Base-by-base conservation (phyloP, 2,329 filamentous ascomycete species). In the Fusarium coicis region DNA sequence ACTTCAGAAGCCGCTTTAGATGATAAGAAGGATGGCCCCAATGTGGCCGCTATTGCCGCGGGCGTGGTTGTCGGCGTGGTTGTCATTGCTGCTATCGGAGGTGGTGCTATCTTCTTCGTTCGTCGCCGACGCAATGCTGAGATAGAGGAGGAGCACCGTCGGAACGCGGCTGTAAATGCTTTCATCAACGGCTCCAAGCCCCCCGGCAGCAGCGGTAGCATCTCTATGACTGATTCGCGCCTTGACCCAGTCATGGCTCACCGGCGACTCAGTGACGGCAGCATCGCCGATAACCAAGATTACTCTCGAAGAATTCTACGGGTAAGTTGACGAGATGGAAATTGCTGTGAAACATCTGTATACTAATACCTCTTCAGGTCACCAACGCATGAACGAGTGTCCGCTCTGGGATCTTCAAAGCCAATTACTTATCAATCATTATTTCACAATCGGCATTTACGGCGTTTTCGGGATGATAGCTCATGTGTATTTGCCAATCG, bases 261-360 rank as follows among this genome's bases (percentile, higher is more conserved):
- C 76, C 89, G 94, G 80, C 90, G 95, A 83, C 89, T 96, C 85
- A 98, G 96, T 84, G 94, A 96, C 79, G 96, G 96, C 76, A 98
- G 95, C 83, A 98, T 98, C 82, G 96, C 95, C 58, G 96, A 98
- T 82, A 97, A 98, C 84, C 91, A 97, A 84, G 96, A 98, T 82
- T 98, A 97, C 85, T 98, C 96, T 72, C 91, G 96, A 84, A 93
- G 93, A 84, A 98, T 98, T 83, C 89, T 98, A 80, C 93, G 97
- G 91, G 96, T 97, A 88, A 75, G 44, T 46, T 10, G 32, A 34
- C 32, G 32, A 14, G 14, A 34, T 34, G 32, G 5, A 34, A 34
- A 34, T 34, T 15, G 14, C 32, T 34, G 32, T 34, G 15, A 34
- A 34, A 15, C 5, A 14, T 34, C 32, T 34, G 32, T 34, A 15